Conservation (phyloP, 2,329 filamentous ascomycete genomes). For the Phialocephala sp. region DNA sequence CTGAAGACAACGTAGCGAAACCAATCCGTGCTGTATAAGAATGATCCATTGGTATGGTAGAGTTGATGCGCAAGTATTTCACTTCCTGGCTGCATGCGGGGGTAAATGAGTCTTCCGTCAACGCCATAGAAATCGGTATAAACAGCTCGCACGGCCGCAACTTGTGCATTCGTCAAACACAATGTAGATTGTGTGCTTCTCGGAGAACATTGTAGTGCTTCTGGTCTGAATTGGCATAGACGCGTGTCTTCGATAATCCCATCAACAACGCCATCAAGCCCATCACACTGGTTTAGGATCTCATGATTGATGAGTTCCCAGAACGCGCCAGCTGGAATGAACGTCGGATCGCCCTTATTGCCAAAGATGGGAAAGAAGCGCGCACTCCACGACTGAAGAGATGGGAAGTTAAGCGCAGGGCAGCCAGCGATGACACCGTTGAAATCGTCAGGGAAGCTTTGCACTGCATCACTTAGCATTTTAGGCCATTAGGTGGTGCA, state of each 20-base stretch:
- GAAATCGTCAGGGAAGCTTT: slow-evolving; percentile 47
- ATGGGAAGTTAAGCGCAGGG: slow-evolving; percentile 42
- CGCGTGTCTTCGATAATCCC: slow-evolving; percentile 48
- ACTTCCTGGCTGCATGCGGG: slow-evolving; percentile 54
- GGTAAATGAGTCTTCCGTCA: slow-evolving; percentile 54
- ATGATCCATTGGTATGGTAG: slow-evolving; percentile 19
- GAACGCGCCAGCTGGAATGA: slow-evolving; percentile 11
- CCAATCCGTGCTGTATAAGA: slow-evolving; percentile 25
- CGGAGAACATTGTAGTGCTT: slow-evolving; percentile 30
- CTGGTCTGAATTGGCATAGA: slow-evolving; percentile 43
- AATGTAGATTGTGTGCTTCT: slow-evolving; percentile 40
- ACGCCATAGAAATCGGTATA: slow-evolving; percentile 50
- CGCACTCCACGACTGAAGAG: slow-evolving; percentile 30
- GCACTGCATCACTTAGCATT: slow-evolving; percentile 27
- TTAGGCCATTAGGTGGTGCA: no score
- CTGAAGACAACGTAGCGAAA: slow-evolving; percentile 25
- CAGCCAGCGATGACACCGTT: slow-evolving; percentile 50
- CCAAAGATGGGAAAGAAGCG: slow-evolving; percentile 30
- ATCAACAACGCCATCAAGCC: slow-evolving; percentile 47
- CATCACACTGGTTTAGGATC: slow-evolving; percentile 47
- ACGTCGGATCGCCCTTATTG: slow-evolving; percentile 16
- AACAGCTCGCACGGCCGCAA: slow-evolving; percentile 49
- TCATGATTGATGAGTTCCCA: slow-evolving; percentile 38
- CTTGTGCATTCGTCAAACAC: slow-evolving; percentile 52
- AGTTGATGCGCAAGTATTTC: slow-evolving; percentile 41